phyloP scores from a whole-genome alignment of 164 flowering plant species.

The Annona squamosa region DNA sequence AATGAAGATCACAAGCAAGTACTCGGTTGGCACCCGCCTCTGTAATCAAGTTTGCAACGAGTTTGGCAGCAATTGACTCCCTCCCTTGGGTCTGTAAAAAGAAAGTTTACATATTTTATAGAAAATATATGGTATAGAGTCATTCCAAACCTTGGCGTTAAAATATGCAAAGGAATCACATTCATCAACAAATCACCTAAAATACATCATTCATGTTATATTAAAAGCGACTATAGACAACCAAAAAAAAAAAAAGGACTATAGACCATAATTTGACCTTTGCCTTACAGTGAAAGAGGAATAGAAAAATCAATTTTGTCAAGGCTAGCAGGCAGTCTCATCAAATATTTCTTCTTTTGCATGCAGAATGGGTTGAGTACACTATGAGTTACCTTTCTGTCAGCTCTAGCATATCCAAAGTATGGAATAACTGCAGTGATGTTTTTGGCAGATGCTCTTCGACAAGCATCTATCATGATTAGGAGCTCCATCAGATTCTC shows the following conservation, averaged over 20 bases:
- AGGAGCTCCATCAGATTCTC: constrained; percentile 96
- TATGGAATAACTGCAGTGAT: constrained; percentile 98
- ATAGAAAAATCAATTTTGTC: neutral
- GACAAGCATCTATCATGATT: constrained; percentile 94
- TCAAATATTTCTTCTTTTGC: neutral
- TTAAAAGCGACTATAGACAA: neutral
- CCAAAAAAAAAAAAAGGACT: neutral
- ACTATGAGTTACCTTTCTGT: constrained; percentile 62
- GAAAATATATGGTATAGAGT: neutral
- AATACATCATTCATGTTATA: neutral
- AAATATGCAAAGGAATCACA: neutral
- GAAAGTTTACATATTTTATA: neutral
- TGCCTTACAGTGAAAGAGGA: neutral
- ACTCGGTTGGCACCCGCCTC: constrained; percentile 98
- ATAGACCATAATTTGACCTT: neutral
- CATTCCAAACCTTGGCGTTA: neutral
- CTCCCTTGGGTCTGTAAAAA: constrained; percentile 88
- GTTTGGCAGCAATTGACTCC: constrained; percentile 98
- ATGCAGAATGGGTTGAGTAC: neutral
- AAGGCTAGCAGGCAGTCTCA: neutral
- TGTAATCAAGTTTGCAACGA: constrained; percentile 89
- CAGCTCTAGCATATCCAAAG: constrained; percentile 99
- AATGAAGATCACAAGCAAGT: constrained; percentile 97
- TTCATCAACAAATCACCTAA: neutral
- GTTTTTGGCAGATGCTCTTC: constrained; percentile 94